Evolutionary conservation across 129 eudicot genomes (phyloP).

Genomic region (Deinandra increscens): DNA sequence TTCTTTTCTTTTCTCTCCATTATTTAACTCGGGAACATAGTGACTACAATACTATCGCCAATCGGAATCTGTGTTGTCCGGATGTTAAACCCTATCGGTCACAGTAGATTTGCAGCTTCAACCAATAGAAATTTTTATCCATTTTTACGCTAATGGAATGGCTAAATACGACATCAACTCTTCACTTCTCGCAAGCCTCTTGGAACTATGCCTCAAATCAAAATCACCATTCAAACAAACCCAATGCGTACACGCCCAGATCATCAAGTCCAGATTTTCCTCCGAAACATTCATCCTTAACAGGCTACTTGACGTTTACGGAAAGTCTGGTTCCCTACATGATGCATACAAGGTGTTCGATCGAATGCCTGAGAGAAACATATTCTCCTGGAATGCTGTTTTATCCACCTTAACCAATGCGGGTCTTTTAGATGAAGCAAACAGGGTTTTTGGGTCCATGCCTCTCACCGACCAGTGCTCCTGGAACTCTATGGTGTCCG

Average conservation of each 20-base stretch:
- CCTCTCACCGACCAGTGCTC: constrained; percentile 42
- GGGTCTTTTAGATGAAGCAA: constrained; percentile 40
- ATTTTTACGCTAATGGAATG: constrained; percentile 32
- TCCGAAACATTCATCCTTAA: constrained; percentile 37
- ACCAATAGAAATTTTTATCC: neutral
- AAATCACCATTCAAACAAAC: constrained; percentile 28
- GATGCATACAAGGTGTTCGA: constrained; percentile 43
- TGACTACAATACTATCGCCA: too few relatives aligned
- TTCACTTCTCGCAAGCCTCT: constrained; percentile 34
- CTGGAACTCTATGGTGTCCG: constrained; percentile 44
- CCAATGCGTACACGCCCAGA: constrained; percentile 32
- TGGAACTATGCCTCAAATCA: constrained; percentile 27
- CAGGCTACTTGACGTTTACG: constrained; percentile 35
- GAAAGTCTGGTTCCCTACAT: constrained; percentile 21
- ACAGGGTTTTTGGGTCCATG: constrained; percentile 22
- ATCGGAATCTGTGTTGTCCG: too few relatives aligned
- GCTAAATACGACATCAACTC: constrained; percentile 37
- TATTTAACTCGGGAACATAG: too few relatives aligned
- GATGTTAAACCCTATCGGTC: too few relatives aligned
- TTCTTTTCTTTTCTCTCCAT: too few relatives aligned
- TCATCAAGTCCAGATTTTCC: constrained; percentile 35
- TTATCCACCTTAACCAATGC: constrained; percentile 25
- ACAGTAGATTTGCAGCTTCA: neutral
- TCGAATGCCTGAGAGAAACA: constrained; percentile 35
- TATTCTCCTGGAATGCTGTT: constrained; percentile 43